Conservation (phyloP, 805 yeast species). For the Martiniozyma abietophila region DNA sequence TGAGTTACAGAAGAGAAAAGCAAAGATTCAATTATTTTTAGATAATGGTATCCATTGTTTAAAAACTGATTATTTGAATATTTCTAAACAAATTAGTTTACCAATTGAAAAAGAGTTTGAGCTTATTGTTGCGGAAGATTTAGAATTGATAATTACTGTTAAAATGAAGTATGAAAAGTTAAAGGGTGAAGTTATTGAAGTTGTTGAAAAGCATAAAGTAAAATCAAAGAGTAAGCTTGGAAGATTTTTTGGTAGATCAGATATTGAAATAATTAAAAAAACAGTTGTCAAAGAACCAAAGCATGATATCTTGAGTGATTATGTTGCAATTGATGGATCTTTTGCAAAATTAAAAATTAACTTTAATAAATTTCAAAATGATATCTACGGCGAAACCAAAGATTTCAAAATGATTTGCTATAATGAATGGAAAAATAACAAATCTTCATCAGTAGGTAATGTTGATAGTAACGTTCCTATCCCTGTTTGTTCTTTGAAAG, state of each 20-base stretch:
- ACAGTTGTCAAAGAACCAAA: constrained; percentile 41
- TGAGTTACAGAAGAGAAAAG: constrained; percentile 35
- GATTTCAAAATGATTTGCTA: constrained; percentile 51
- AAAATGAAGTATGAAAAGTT: constrained; percentile 52
- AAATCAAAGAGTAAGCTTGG: constrained; percentile 25
- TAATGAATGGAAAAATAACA: constrained; percentile 68
- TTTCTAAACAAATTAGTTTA: constrained; percentile 23
- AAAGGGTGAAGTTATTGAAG: constrained; percentile 45
- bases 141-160: constrained; percentile 64
- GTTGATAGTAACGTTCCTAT: constrained; percentile 38
- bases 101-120: constrained; percentile 70
- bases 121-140: constrained; percentile 47
- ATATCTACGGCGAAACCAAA: constrained; percentile 43
- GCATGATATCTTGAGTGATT: constrained; percentile 49
- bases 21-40: constrained; percentile 42
- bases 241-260: constrained; percentile 30
- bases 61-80: constrained; percentile 39
- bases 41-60: constrained; percentile 82
- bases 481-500: constrained; percentile 55
- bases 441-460: constrained; percentile 18
- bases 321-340: constrained; percentile 80
- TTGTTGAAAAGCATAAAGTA: constrained; percentile 39
- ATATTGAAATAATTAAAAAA: constrained; percentile 38
- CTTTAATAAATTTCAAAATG: constrained; percentile 47
- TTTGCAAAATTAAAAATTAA: constrained; percentile 71